Conservation (phyloP, 495 filamentous ascomycete species). For the Collariella sp. region DNA sequence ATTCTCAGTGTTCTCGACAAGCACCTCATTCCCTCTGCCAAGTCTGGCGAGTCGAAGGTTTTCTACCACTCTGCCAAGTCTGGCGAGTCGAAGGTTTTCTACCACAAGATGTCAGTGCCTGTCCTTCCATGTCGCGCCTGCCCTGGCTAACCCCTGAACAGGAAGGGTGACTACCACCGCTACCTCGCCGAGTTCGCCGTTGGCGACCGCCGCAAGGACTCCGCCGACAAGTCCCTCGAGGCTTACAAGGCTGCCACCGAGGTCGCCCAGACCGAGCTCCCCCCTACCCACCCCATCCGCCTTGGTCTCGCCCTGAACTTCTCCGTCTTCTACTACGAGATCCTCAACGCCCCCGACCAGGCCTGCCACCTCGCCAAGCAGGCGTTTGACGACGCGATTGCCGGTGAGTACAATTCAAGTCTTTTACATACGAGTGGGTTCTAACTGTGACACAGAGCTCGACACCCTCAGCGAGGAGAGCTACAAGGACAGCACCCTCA, state of each 20-base stretch:
- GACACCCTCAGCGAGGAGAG: slow-evolving; percentile 98
- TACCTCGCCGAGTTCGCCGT: slow-evolving; percentile 98
- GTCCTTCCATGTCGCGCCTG: background rate
- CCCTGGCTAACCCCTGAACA: slow-evolving; percentile 36
- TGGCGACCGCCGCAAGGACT: slow-evolving; percentile 95
- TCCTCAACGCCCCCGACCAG: slow-evolving; percentile 96
- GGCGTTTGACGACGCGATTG: slow-evolving; percentile 98
- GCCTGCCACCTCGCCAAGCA: slow-evolving; percentile 99
- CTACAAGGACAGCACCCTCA: slow-evolving; percentile 99
- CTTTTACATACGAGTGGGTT: background rate
- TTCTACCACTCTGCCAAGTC: slow-evolving; percentile 99
- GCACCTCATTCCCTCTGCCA: slow-evolving; percentile 92
- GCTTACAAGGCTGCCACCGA: slow-evolving; percentile 98
- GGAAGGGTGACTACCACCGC: slow-evolving; percentile 99
- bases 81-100: slow-evolving; percentile 99
- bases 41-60: slow-evolving; percentile 97
- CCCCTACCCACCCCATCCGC: slow-evolving; percentile 97
- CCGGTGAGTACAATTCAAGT: slow-evolving; percentile 52
- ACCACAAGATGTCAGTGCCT: slow-evolving; percentile 94
- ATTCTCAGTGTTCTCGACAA: slow-evolving; percentile 94
- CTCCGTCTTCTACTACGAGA: slow-evolving; percentile 99
- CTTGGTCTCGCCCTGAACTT: slow-evolving; percentile 98
- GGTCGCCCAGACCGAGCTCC: slow-evolving; percentile 94
- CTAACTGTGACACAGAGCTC: slow-evolving; percentile 57
- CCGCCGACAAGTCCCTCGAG: slow-evolving; percentile 92